A percentile compares a stretch with the other conserved stretches of the same genome.
phyloP scores from a whole-genome alignment of 2,329 filamentous ascomycete species.

The Fusarium vanettenii region DNA sequence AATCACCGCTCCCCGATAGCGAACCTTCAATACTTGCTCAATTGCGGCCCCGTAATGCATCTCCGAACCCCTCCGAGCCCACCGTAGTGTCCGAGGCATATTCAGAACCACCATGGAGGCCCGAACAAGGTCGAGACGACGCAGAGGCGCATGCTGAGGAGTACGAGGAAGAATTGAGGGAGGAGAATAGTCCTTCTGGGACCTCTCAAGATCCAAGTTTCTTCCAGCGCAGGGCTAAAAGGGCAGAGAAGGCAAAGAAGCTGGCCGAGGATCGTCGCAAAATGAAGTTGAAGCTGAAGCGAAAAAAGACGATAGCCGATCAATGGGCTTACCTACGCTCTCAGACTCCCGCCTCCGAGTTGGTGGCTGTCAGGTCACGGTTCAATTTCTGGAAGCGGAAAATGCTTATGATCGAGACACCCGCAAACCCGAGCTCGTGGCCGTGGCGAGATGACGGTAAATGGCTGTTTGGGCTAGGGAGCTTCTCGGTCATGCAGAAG shows the following conservation, averaged over 20 bases:
- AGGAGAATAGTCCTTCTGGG: neutral
- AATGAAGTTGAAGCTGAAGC: slow-evolving; percentile 8
- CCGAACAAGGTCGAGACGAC: neutral
- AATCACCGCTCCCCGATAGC: neutral
- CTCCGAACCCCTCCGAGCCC: slow-evolving; percentile 10
- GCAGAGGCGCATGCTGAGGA: neutral
- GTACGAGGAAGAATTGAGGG: neutral
- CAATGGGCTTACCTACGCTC: slow-evolving; percentile 51
- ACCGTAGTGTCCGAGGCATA: neutral
- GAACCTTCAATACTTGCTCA: slow-evolving; percentile 33
- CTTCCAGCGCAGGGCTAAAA: slow-evolving; percentile 1
- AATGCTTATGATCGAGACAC: slow-evolving; percentile 35
- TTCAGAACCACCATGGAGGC: neutral
- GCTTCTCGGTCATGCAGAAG: slow-evolving; percentile 45
- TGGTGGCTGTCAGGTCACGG: slow-evolving; percentile 28
- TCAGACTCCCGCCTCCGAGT: slow-evolving; percentile 38
- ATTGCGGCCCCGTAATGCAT: slow-evolving; percentile 18
- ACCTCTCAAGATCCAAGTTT: neutral
- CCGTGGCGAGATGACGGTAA: slow-evolving; percentile 43
- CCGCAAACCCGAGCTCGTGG: slow-evolving; percentile 29
- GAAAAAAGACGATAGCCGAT: slow-evolving; percentile 18
- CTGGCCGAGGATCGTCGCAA: slow-evolving; percentile 4
- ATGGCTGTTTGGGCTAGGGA: slow-evolving; percentile 47
- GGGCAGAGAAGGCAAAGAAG: slow-evolving; percentile 3
- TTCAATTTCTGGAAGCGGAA: slow-evolving; percentile 48